phyloP scores from a whole-genome alignment of 1,284 basidiomycete genomes.

The Leccinum ponderosum region DNA sequence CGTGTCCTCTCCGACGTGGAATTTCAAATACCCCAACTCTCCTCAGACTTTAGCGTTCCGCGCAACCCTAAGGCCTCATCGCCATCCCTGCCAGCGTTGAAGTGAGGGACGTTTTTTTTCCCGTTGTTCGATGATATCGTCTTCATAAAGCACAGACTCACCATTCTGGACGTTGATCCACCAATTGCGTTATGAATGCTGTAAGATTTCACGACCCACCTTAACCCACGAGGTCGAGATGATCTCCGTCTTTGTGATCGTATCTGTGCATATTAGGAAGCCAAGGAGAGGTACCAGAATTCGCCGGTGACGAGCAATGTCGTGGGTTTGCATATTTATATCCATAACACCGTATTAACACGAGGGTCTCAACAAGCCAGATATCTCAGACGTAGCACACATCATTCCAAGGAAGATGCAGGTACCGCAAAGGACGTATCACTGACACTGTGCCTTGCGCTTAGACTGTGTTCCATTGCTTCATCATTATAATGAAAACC shows the following conservation, averaged over 20 bases:
- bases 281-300: constrained; percentile 10
- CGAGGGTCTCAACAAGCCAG: constrained; percentile 7
- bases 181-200: constrained; percentile 20
- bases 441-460: constrained; percentile 15
- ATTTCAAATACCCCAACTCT: constrained; percentile 33
- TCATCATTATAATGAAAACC: constrained; percentile 32
- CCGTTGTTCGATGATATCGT: background rate
- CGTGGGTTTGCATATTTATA: constrained; percentile 10
- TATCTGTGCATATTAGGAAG: constrained; percentile 4
- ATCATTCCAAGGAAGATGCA: constrained; percentile 18
- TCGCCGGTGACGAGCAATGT: constrained; percentile 7
- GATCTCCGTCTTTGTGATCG: constrained; percentile 30
- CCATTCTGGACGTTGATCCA: constrained; percentile 1
- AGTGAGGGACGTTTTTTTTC: background rate
- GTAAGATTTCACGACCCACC: constrained; percentile 25
- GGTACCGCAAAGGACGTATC: constrained; percentile 9
- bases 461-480: constrained; percentile 24
- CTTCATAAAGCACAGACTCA: background rate
- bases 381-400: constrained; percentile 6
- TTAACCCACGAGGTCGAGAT: constrained; percentile 31
- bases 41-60: constrained; percentile 3
- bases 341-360: constrained; percentile 11
- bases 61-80: background rate
- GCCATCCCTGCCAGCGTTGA: background rate
- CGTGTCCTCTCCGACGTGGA: constrained; percentile 6